These are phyloP conservation scores for Trifolium dubium DNA, from an alignment of 306 rosid genomes.

Conservation along the genomic window DNA sequence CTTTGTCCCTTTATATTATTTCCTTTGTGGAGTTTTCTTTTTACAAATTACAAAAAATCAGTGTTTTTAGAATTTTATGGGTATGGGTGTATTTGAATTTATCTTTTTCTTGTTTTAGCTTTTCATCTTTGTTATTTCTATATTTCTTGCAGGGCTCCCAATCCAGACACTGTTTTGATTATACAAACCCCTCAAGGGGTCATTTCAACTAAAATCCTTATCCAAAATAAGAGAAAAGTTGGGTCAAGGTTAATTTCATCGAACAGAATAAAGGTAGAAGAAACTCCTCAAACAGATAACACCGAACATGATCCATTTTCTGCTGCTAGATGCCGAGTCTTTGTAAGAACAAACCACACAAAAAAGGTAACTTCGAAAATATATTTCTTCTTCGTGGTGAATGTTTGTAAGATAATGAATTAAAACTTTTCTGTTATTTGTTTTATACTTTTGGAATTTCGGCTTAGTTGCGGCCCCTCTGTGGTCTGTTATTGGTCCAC, in stretches of 20 bases:
- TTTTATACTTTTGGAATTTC: neutral
- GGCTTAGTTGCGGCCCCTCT: neutral
- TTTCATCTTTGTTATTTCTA: conserved; percentile 41
- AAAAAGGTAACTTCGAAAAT: conserved; percentile 63
- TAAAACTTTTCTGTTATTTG: conserved; percentile 1
- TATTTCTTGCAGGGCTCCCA: conserved; percentile 76
- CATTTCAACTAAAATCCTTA: conserved; percentile 76
- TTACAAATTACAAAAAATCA: neutral
- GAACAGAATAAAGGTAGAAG: conserved; percentile 60
- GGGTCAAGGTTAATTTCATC: conserved; percentile 86
- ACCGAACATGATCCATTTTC: conserved; percentile 67
- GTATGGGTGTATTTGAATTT: conserved; percentile 25
- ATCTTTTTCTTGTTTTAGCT: neutral
- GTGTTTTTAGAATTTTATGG: neutral
- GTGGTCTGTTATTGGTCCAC: neutral
- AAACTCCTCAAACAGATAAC: conserved; percentile 56
- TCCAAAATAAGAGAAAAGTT: conserved; percentile 70
- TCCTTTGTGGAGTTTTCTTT: conserved; percentile 12
- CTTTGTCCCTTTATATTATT: conserved; percentile 19
- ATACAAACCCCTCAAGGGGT: conserved; percentile 79
- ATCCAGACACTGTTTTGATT: conserved; percentile 83
- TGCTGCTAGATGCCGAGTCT: conserved; percentile 80
- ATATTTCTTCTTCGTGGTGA: neutral
- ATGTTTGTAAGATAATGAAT: conserved; percentile 22
- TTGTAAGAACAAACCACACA: conserved; percentile 60